phyloP scores from a whole-genome alignment of 1,139 yeast genomes.

The Blastobotrys ciferrii region DNA sequence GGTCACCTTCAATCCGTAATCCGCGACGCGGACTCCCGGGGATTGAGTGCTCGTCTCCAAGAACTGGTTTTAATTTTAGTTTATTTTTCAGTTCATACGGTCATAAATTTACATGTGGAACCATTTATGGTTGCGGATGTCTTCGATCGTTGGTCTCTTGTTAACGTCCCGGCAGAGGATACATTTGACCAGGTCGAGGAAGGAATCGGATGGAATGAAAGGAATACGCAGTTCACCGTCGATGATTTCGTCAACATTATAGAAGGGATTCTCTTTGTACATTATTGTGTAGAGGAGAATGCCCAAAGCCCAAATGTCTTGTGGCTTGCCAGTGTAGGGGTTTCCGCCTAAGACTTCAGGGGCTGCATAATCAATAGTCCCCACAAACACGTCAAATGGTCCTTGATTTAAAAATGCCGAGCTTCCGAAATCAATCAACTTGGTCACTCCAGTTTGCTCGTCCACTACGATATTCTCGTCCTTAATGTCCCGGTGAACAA shows the following conservation, averaged over 20 bases:
- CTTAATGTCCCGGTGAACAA: constrained; percentile 91
- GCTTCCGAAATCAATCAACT: constrained; percentile 91
- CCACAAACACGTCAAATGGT: constrained; percentile 95
- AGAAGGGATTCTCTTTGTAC: constrained; percentile 94
- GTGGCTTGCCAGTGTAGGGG: constrained; percentile 88
- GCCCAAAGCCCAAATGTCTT: constrained; percentile 97
- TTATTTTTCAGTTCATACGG: neutral
- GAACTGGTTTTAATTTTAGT: too few relatives aligned
- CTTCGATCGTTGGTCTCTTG: constrained; percentile 69
- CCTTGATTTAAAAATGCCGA: constrained; percentile 87
- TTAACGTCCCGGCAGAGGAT: constrained; percentile 65
- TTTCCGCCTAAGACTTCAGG: constrained; percentile 91
- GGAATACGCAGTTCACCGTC: constrained; percentile 80
- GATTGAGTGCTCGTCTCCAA: too few relatives aligned
- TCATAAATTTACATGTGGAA: constrained; percentile 30
- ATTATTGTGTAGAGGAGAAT: constrained; percentile 81
- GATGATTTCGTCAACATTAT: constrained; percentile 90
- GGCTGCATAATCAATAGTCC: constrained; percentile 95
- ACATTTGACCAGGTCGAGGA: constrained; percentile 54
- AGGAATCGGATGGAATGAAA: constrained; percentile 53
- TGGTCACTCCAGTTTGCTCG: constrained; percentile 44
- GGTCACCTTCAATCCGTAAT: too few relatives aligned
- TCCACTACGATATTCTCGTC: constrained; percentile 94
- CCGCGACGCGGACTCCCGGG: too few relatives aligned
- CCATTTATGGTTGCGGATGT: constrained; percentile 71